Base-by-base conservation (phyloP, 257 asterid species). In the Plectranthus barbatus region DNA sequence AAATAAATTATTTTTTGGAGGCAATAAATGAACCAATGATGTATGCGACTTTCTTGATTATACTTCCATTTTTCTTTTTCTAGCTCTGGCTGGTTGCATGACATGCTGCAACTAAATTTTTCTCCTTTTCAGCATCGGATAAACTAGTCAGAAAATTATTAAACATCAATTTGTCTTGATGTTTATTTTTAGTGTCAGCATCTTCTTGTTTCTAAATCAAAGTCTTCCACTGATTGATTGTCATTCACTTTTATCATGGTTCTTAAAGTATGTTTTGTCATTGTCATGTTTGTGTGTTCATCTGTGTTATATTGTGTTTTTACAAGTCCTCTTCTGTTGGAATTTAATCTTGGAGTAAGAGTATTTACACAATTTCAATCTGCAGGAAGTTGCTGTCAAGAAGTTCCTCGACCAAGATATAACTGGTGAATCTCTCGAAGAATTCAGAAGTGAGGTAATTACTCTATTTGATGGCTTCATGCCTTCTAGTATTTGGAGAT, bases 361-460 rank as follows among this genome's bases (percentile, higher is more conserved):
- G 55, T 46, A 61, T 47, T 66, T 49, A 75, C 59, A 59, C 53
- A 37, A 55, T 71, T 74, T 74, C 66, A 34, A 62, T 75, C 77
- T 72, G 18, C 81, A 91, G 98, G 98, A 83, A 81, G 97, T 92
- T 79, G 97, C 98, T 74, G 95, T 92, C 61, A 92, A 92, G 83
- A 86, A 83, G 76, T 92, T 92, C 73, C 84, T 92, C 39, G 93
- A 88, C 81, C 98, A 92, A 82, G 95, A 76, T 69, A 60, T 92
- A 67, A 74, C 84, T 34, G 95, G 94, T 26, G 96, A 92, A 81
- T 84, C 95, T 71, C 97, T 92, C 23, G 97, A 92, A 77, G 98
- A 88, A 82, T 88, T 92, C 73, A 92, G 63, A 79, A 86, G 97
- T 72, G 98, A 92, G 98, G 98, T 91, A 86, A 48, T 59, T 74